A percentile compares a stretch with the other conserved stretches of the same genome.
Conservation (phyloP, 1,284 basidiomycete species). For the Thecaphora frezii region DNA sequence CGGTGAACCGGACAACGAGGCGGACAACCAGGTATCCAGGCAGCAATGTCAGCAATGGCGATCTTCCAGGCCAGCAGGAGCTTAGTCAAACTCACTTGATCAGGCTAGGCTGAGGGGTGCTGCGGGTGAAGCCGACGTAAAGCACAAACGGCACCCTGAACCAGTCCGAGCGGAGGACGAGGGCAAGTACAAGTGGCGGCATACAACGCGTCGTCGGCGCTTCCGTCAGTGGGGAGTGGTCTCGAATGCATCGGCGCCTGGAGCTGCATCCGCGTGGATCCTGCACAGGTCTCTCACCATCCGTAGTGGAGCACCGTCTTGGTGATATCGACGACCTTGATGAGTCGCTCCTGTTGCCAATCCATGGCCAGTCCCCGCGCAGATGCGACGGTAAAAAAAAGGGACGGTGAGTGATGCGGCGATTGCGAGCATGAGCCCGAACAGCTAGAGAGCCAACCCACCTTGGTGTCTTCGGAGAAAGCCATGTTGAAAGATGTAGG, state of each 20-base stretch:
- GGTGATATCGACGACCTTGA: conserved; percentile 50
- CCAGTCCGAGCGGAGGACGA: neutral
- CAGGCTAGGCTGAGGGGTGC: conserved; percentile 52
- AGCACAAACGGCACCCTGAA: conserved; percentile 56
- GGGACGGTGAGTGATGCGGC: no score
- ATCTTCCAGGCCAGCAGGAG: no score
- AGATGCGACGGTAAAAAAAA: no score
- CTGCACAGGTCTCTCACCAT: conserved; percentile 33
- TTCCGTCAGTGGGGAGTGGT: no score
- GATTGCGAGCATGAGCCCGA: no score
- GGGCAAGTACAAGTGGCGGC: neutral
- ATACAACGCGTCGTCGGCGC: no score
- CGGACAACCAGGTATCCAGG: neutral
- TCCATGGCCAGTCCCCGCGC: neutral
- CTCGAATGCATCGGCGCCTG: neutral
- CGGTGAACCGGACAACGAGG: neutral
- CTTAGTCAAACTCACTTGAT: conserved; percentile 45
- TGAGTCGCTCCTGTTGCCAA: conserved; percentile 46
- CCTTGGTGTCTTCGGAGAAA: conserved; percentile 56
- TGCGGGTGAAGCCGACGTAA: conserved; percentile 55
- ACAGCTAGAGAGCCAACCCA: conserved; percentile 7
- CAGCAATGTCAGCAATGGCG: conserved; percentile 1
- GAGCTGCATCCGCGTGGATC: neutral
- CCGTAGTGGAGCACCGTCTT: conserved; percentile 55
- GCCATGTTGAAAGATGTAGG: conserved; percentile 20